Conservation (phyloP, 305 asterid genomes). For the Stenogyne calaminthoides region DNA sequence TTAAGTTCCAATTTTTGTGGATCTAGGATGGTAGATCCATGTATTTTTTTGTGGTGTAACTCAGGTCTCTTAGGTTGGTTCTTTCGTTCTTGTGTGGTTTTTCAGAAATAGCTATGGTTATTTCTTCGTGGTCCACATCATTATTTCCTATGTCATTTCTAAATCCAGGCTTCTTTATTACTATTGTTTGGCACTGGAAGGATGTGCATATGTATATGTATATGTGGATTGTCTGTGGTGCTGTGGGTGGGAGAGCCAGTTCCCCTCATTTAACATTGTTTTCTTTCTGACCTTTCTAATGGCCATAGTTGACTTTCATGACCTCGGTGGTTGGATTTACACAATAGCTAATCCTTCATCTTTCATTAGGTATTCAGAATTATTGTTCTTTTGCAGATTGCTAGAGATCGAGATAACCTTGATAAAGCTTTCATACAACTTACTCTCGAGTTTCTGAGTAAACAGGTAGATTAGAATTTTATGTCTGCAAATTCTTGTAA, state of each 20-base stretch:
- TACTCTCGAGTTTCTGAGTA: slow-evolving; percentile 85
- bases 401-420: slow-evolving; percentile 71
- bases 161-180: neutral
- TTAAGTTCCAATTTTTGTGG: slow-evolving; percentile 17
- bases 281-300: slow-evolving; percentile 10
- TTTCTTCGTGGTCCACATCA: slow-evolving; percentile 14
- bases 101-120: slow-evolving; percentile 7
- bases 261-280: slow-evolving; percentile 12
- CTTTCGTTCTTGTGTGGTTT: slow-evolving; percentile 11
- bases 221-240: neutral
- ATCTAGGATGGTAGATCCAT: slow-evolving; percentile 16
- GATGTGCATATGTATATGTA: neutral
- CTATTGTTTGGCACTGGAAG: neutral
- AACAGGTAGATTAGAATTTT: slow-evolving; percentile 61
- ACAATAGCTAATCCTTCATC: slow-evolving; percentile 13
- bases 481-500: slow-evolving; percentile 13
- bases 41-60: slow-evolving; percentile 6
- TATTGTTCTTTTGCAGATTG: slow-evolving; percentile 64
- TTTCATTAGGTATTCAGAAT: slow-evolving; percentile 22
- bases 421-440: slow-evolving; percentile 84
- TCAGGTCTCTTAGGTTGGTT: slow-evolving; percentile 2
- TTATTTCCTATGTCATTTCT: neutral
- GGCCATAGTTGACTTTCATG: slow-evolving; percentile 18
- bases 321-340: slow-evolving; percentile 19
- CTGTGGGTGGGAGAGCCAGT: slow-evolving; percentile 1